phyloP scores from a whole-genome alignment of 768 basidiomycete genomes.

The Trametes elegans region DNA sequence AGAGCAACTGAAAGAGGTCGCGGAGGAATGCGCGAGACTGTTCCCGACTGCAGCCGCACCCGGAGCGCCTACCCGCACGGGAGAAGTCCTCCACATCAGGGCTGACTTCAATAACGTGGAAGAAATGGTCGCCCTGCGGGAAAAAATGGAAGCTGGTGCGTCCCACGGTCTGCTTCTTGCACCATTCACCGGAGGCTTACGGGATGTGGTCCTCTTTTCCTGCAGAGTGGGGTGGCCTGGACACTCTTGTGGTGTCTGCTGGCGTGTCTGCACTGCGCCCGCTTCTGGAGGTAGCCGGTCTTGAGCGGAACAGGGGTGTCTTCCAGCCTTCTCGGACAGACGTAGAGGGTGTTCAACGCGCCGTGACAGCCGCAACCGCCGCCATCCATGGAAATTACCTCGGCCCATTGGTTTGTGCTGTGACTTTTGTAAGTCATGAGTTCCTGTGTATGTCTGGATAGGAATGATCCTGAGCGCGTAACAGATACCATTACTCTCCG shows the following conservation, averaged over 20 bases:
- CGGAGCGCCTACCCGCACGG: conserved; percentile 20
- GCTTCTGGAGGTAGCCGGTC: conserved; percentile 67
- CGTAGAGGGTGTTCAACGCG: conserved; percentile 54
- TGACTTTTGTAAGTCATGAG: conserved; percentile 63
- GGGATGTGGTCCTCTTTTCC: not conserved
- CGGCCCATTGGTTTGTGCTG: conserved; percentile 67
- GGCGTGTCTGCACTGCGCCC: conserved; percentile 84
- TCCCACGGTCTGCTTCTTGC: conserved; percentile 9
- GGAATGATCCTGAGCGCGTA: not conserved
- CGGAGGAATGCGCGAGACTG: conserved; percentile 50
- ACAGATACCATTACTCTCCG: conserved; percentile 74
- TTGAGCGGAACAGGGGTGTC: conserved; percentile 36
- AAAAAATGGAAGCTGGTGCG: conserved; percentile 54
- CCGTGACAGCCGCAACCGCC: conserved; percentile 53
- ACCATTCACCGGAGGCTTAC: not conserved
- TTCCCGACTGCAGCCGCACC: conserved; percentile 17
- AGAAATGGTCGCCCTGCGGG: conserved; percentile 64
- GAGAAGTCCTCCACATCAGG: conserved; percentile 44
- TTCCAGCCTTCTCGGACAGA: conserved; percentile 39
- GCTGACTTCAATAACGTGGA: conserved; percentile 67
- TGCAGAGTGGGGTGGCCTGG: conserved; percentile 77
- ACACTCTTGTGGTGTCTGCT: conserved; percentile 79
- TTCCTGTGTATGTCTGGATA: not conserved
- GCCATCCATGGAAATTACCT: conserved; percentile 65
- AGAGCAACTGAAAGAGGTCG: conserved; percentile 54